Conservation (phyloP, 805 yeast genomes). For the Hanseniaspora thailandica region DNA sequence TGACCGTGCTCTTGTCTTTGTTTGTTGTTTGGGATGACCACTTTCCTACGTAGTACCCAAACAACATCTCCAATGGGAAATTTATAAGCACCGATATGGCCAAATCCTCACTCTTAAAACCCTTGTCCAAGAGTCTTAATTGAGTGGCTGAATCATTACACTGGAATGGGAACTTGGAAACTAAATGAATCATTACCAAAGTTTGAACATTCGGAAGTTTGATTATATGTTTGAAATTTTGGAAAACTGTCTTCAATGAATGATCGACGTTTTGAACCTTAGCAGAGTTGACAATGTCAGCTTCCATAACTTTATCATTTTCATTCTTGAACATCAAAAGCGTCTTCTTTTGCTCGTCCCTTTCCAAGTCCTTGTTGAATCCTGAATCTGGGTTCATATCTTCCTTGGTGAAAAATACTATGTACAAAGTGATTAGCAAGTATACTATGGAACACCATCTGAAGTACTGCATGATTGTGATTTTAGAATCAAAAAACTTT, state of each 20-base stretch:
- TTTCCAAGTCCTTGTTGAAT: slow-evolving; percentile 3
- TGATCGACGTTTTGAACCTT: slow-evolving; percentile 10
- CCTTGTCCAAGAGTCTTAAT: slow-evolving; percentile 77
- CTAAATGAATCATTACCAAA: slow-evolving; percentile 59
- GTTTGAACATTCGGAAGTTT: slow-evolving; percentile 59
- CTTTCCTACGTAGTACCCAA: slow-evolving; percentile 90
- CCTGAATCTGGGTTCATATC: slow-evolving; percentile 40
- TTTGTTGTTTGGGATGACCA: slow-evolving; percentile 61
- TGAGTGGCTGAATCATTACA: slow-evolving; percentile 95
- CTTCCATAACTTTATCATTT: neutral
- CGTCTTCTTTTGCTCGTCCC: neutral
- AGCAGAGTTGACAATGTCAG: slow-evolving; percentile 19
- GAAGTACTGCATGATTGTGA: slow-evolving; percentile 66
- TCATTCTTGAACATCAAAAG: slow-evolving; percentile 11
- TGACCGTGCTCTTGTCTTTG: neutral
- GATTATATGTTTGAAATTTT: slow-evolving; percentile 56
- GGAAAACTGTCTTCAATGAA: slow-evolving; percentile 45
- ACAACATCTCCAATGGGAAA: slow-evolving; percentile 88
- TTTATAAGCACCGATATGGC: slow-evolving; percentile 87
- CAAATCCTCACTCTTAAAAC: slow-evolving; percentile 83
- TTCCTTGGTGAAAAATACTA: slow-evolving; percentile 55
- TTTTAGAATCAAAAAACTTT: slow-evolving; percentile 67
- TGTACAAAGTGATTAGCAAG: slow-evolving; percentile 49
- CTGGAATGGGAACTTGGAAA: slow-evolving; percentile 85
- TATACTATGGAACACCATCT: slow-evolving; percentile 66